Evolutionary conservation across 352 stramenopile genomes (phyloP), one percentile per base, ranked within the genome.

Genomic region (Pythium apleroticum): DNA sequence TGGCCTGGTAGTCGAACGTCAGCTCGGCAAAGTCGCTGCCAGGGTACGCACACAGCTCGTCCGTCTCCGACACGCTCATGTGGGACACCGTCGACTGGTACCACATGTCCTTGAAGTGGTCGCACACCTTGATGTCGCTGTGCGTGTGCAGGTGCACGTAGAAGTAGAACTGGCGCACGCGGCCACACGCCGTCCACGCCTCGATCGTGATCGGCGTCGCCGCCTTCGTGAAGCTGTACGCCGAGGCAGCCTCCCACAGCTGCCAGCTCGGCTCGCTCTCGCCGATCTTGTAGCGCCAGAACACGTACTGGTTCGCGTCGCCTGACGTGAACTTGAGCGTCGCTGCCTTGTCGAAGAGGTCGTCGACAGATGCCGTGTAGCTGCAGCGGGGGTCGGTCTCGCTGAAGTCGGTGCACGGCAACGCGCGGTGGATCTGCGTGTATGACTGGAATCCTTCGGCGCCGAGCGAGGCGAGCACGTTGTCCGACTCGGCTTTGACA

Each of bases 281-380:
- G 2, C 66, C 37, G 30, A 90, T 55, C 30, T 77, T 76, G 69
- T 80, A 90, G 45, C 82, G 81, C 84, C 84, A 93, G 59, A 76
- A 86, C 1, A 90, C 77, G 48, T 78, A 92, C 24, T 50, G 39
- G 28, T 53, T 20, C 12, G 19, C 33, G 19, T 41, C 6, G 6
- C 22, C 57, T 22, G 30, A 35, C 8, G 33, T 41, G 6, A 39
- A 35, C 8, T 57, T 66, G 31, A 69, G 56, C 0, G 49, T 72
- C 12, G 71, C 66, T 17, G 7, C 12, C 33, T 41, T 41, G 0
- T 80, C 69, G 24, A 90, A 60, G 0, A 90, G 58, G 8, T 85
- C 65, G 0, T 60, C 48, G n/a, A 88, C 35, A 20, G 71, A 71
- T 11, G 63, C 67, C 17, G 30, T 30, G 63, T 76, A 90, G 0